These are phyloP conservation scores for Colletotrichum kahawae DNA, from an alignment of 2,329 filamentous ascomycete genomes.

Conservation along the genomic window DNA sequence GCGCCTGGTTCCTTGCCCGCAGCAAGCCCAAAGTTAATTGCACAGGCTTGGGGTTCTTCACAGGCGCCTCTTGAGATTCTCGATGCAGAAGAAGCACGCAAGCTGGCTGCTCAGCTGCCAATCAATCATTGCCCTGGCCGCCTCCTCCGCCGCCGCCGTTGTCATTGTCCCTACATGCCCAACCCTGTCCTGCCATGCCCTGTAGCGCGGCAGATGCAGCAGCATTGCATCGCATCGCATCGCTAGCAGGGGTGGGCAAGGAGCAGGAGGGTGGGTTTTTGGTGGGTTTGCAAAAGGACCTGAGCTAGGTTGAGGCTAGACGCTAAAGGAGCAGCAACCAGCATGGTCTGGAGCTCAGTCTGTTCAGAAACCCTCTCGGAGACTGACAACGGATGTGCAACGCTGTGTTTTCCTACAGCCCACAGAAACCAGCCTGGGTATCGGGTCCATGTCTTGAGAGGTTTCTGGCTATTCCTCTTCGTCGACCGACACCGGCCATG, in stretches of 20 bases:
- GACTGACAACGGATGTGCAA: neutral
- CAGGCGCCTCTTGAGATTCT: slow-evolving; percentile 10
- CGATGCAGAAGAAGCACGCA: slow-evolving; percentile 21
- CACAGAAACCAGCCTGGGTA: neutral
- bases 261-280: slow-evolving; percentile 14
- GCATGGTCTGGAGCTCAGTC: neutral
- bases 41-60: slow-evolving; percentile 10
- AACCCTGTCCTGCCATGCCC: slow-evolving; percentile 17
- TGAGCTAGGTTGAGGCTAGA: slow-evolving; percentile 22
- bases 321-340: slow-evolving; percentile 16
- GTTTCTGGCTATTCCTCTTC: neutral
- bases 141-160: slow-evolving; percentile 5
- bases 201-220: slow-evolving; percentile 24
- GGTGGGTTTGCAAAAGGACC: slow-evolving; percentile 24
- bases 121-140: slow-evolving; percentile 6
- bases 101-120: slow-evolving; percentile 6
- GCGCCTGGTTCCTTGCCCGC: slow-evolving; percentile 18
- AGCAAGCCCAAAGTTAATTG: slow-evolving; percentile 19
- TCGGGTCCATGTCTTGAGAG: neutral
- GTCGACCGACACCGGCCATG: neutral
- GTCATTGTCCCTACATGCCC: slow-evolving; percentile 16
- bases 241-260: slow-evolving; percentile 9
- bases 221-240: slow-evolving; percentile 22
- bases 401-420: neutral
- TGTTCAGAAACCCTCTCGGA: neutral